Percentiles rank a stretch among this genome's conserved stretches.
phyloP scores from a whole-genome alignment of 441 rosid genomes.

The Adansonia gregorii region DNA sequence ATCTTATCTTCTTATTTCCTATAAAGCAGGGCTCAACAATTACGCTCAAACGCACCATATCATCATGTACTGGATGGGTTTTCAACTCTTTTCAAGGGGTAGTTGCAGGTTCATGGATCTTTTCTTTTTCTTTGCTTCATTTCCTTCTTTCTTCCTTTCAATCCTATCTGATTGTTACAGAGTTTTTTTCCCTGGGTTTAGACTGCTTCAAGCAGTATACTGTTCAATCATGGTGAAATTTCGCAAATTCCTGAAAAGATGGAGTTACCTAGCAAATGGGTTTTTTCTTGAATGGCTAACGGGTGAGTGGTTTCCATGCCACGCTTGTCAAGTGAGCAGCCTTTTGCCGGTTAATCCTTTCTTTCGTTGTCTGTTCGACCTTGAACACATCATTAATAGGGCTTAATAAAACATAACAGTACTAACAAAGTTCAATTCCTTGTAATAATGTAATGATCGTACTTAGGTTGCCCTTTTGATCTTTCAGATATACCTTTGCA shows the following conservation, averaged over 20 bases:
- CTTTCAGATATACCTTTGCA: neutral
- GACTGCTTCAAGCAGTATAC: neutral
- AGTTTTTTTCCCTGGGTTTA: too few species aligned
- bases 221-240: neutral
- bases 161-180: neutral
- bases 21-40: neutral
- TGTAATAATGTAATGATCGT: neutral
- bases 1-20: neutral
- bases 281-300: neutral
- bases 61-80: neutral
- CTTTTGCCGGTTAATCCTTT: slow-evolving; percentile 41
- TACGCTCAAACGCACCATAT: neutral
- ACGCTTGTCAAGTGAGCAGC: slow-evolving; percentile 43
- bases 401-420: neutral
- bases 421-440: neutral
- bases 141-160: neutral
- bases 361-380: slow-evolving; percentile 63
- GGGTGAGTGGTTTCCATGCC: slow-evolving; percentile 46
- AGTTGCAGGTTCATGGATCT: slow-evolving; percentile 6
- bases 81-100: neutral
- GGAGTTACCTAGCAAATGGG: neutral
- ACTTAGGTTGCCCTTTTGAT: neutral
- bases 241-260: neutral
- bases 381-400: slow-evolving; percentile 28
- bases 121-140: neutral